Evolutionary conservation across 495 filamentous ascomycete genomes (phyloP).

Genomic region (Bacidia gigantensis): DNA sequence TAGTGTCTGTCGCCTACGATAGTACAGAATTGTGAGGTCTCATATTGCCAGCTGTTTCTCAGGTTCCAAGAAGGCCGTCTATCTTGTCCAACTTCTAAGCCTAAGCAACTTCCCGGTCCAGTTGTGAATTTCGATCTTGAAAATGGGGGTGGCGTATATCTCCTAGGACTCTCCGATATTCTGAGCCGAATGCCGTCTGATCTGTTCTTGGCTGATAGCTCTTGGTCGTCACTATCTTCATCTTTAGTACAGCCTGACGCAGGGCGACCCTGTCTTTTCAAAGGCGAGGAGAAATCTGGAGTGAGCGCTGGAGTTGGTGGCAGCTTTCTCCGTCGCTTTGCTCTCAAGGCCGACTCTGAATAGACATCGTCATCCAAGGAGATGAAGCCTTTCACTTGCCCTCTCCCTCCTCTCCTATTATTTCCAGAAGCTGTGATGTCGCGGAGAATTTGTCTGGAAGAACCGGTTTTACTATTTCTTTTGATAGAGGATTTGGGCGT

Average conservation of each 20-base stretch:
- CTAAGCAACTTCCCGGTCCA: too few relatives aligned
- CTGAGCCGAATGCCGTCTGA: too few relatives aligned
- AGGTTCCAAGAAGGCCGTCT: too few relatives aligned
- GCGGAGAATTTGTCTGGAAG: slow-evolving; percentile 49
- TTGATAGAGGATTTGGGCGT: slow-evolving; percentile 42
- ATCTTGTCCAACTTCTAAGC: too few relatives aligned
- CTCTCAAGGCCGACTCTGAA: slow-evolving; percentile 9
- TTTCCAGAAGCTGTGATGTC: slow-evolving; percentile 53
- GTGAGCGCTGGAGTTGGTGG: slow-evolving; percentile 20
- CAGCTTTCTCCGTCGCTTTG: slow-evolving; percentile 29
- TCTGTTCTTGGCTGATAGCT: too few relatives aligned
- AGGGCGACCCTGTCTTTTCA: slow-evolving; percentile 9
- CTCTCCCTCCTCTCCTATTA: slow-evolving; percentile 33
- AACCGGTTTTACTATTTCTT: slow-evolving; percentile 31
- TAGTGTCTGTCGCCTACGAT: slow-evolving; percentile 48
- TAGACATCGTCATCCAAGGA: slow-evolving; percentile 25
- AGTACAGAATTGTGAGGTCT: slow-evolving; percentile 60
- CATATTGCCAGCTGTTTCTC: slow-evolving; percentile 51
- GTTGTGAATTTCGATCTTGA: too few relatives aligned
- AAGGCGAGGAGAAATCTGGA: slow-evolving; percentile 18
- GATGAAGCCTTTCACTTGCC: background rate
- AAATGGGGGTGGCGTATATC: too few relatives aligned
- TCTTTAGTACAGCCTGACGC: background rate
- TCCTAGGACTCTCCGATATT: too few relatives aligned
- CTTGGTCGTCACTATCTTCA: background rate